phyloP scores from a whole-genome alignment of 2,329 filamentous ascomycete species.

The Onygenales sp. region DNA sequence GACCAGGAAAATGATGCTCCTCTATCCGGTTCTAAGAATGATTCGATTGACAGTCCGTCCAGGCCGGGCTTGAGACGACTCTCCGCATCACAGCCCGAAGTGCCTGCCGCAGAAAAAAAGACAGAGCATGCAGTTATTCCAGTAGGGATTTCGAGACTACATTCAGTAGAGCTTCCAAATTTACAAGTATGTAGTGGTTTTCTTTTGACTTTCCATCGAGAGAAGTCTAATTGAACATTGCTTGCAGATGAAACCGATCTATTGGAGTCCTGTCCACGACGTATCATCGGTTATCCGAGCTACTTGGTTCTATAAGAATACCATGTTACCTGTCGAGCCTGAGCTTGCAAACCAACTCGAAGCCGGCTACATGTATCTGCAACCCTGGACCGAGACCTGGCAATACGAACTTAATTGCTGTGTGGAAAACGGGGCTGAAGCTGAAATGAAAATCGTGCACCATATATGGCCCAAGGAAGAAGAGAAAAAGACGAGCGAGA shows the following conservation, averaged over 20 bases:
- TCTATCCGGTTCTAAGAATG: neutral
- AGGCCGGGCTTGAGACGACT: constrained; percentile 7
- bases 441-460: constrained; percentile 85
- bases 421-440: constrained; percentile 76
- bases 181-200: constrained; percentile 36
- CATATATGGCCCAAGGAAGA: constrained; percentile 63
- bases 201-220: neutral
- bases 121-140: constrained; percentile 52
- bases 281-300: constrained; percentile 71
- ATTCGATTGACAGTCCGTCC: neutral
- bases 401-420: constrained; percentile 82
- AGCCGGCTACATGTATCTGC: constrained; percentile 76
- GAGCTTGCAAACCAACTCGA: constrained; percentile 86
- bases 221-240: constrained; percentile 8
- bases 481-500: constrained; percentile 25
- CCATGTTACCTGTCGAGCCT: constrained; percentile 81
- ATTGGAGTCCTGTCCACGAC: constrained; percentile 93
- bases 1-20: neutral
- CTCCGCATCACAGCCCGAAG: constrained; percentile 2
- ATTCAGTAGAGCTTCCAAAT: constrained; percentile 74
- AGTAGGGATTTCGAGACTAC: constrained; percentile 81
- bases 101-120: constrained; percentile 14
- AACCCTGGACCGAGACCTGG: constrained; percentile 88
- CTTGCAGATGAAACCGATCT: constrained; percentile 82
- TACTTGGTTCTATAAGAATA: constrained; percentile 97